A percentile compares a stretch with the other conserved stretches of the same genome.
Conservation (phyloP, 1,284 basidiomycete species). For the Ustilago hordei region DNA sequence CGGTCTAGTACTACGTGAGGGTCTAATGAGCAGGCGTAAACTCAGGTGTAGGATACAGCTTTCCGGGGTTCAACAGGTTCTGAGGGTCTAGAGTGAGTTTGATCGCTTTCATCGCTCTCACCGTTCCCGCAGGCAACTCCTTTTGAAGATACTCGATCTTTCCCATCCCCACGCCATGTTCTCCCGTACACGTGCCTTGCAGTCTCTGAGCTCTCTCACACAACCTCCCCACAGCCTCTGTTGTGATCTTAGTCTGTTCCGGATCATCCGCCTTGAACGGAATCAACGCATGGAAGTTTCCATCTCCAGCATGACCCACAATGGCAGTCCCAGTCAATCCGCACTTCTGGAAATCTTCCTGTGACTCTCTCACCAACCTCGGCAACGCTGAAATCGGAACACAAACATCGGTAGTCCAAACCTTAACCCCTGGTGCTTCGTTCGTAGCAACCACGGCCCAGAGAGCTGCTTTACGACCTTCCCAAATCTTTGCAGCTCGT, state of each 20-base stretch:
- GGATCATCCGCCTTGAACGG: constrained; percentile 48
- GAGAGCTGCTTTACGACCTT: constrained; percentile 84
- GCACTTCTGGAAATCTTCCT: constrained; percentile 36
- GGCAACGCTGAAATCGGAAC: constrained; percentile 85
- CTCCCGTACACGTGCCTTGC: constrained; percentile 72
- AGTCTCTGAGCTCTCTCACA: constrained; percentile 72
- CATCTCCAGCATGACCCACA: constrained; percentile 87
- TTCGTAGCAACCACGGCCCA: constrained; percentile 76
- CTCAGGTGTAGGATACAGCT: constrained; percentile 40
- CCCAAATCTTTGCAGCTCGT: constrained; percentile 84
- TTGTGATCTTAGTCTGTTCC: constrained; percentile 64
- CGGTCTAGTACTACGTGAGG: background rate
- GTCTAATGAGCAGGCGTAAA: constrained; percentile 12
- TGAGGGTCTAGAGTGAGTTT: constrained; percentile 59
- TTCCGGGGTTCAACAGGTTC: constrained; percentile 63
- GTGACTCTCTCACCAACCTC: constrained; percentile 73
- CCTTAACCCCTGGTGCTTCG: constrained; percentile 76
- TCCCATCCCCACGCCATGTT: constrained; percentile 64
- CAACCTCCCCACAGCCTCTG: constrained; percentile 71
- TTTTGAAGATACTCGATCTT: constrained; percentile 57
- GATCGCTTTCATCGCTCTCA: constrained; percentile 56
- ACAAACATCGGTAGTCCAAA: constrained; percentile 80
- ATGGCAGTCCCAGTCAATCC: constrained; percentile 72
- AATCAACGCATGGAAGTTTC: constrained; percentile 72
- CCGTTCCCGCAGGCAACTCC: constrained; percentile 55